Conservation (phyloP, 2,329 filamentous ascomycete genomes). For the Aspergillus novofumigatus region DNA sequence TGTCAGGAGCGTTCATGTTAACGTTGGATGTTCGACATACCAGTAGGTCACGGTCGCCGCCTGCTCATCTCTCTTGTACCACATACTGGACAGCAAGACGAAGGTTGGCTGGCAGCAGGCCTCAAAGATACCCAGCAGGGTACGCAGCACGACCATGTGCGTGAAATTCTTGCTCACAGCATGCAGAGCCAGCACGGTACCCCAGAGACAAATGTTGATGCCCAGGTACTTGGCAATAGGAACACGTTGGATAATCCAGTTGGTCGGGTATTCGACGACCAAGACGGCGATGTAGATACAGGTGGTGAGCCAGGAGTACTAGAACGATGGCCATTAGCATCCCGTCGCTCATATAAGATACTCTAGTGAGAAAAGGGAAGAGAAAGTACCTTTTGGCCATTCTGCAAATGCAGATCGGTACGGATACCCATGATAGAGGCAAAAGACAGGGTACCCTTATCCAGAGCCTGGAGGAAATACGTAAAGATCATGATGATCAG, state of each 20-base stretch:
- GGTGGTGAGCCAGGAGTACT: constrained; percentile 69
- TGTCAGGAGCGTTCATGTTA: constrained; percentile 6
- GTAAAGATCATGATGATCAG: constrained; percentile 68
- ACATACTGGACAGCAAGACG: constrained; percentile 63
- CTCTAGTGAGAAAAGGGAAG: too few species aligned
- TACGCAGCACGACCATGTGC: constrained; percentile 58
- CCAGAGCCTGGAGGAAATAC: constrained; percentile 62
- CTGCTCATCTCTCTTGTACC: constrained; percentile 68
- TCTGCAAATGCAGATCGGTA: constrained; percentile 46
- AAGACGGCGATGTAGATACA: constrained; percentile 71
- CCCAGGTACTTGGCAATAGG: constrained; percentile 65
- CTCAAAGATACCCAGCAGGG: constrained; percentile 67
- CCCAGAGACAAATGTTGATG: constrained; percentile 63
- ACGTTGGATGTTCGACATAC: constrained; percentile 34
- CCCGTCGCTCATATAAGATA: background rate
- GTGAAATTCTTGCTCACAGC: constrained; percentile 59
- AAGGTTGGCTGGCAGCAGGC: constrained; percentile 66
- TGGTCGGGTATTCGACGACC: constrained; percentile 68
- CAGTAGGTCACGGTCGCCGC: constrained; percentile 64
- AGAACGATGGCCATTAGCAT: constrained; percentile 11
- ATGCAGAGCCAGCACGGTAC: constrained; percentile 56
- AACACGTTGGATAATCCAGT: constrained; percentile 59
- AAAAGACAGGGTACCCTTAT: constrained; percentile 41
- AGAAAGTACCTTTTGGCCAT: constrained; percentile 29
- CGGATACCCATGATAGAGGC: constrained; percentile 40